These are phyloP conservation scores for Cinnamomum micranthum DNA, from an alignment of 164 flowering plant genomes.

Conservation along the genomic window DNA sequence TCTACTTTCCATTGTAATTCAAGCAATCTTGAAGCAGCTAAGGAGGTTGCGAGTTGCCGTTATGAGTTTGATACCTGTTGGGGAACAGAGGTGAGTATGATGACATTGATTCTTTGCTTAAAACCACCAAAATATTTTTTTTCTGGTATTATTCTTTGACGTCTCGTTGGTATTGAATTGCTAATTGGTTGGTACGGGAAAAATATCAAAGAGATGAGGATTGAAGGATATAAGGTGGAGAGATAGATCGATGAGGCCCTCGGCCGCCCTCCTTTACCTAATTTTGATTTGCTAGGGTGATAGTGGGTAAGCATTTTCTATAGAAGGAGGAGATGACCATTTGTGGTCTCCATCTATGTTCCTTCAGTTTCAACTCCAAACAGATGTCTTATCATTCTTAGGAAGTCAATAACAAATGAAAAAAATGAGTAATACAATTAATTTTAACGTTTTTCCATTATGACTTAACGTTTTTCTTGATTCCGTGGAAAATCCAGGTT, in stretches of 20 bases:
- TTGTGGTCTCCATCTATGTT: too few relatives aligned
- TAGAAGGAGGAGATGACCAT: too few relatives aligned
- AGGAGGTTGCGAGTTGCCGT: slow-evolving; percentile 31
- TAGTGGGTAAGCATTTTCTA: too few relatives aligned
- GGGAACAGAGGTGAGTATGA: slow-evolving; percentile 42
- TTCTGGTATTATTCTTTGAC: not conserved
- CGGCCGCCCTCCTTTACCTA: not conserved
- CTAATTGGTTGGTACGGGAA: not conserved
- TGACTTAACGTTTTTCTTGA: too few relatives aligned
- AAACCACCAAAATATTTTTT: not conserved
- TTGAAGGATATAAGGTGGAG: too few relatives aligned
- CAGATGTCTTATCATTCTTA: too few relatives aligned
- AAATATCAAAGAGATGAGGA: too few relatives aligned
- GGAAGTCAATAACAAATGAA: too few relatives aligned
- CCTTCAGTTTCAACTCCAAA: too few relatives aligned
- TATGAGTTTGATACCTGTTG: slow-evolving; percentile 47
- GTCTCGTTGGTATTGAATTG: not conserved
- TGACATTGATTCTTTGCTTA: not conserved
- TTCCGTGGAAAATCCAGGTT: too few relatives aligned
- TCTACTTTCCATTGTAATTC: slow-evolving; percentile 9
- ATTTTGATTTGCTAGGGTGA: not conserved
- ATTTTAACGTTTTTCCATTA: too few relatives aligned
- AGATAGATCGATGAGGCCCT: not conserved
- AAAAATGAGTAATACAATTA: too few relatives aligned
- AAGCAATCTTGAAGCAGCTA: slow-evolving; percentile 30